Evolutionary conservation across 2,329 filamentous ascomycete species (phyloP).

Genomic region (Colletotrichum spaethianum): DNA sequence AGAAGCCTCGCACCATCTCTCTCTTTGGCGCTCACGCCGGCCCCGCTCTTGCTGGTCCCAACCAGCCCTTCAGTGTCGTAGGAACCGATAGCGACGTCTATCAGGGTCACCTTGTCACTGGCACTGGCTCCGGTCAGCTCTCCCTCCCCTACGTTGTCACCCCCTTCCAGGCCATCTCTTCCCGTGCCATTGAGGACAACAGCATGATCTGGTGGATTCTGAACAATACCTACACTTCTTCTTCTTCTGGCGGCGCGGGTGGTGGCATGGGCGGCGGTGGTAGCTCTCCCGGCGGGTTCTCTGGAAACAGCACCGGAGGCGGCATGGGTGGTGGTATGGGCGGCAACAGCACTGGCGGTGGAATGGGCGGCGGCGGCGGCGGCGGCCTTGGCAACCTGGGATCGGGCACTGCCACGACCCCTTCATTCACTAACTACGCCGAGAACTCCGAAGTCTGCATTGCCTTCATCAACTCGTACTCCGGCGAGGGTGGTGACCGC

Average conservation of each 20-base stretch:
- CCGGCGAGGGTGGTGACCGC: conserved; percentile 81
- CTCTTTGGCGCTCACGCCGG: conserved; percentile 31
- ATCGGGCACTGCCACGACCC: conserved; percentile 14
- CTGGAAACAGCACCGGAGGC: conserved; percentile 23
- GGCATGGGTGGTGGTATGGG: background rate
- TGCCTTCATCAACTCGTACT: conserved; percentile 36
- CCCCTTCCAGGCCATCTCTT: conserved; percentile 33
- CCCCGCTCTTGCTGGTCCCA: conserved; percentile 18
- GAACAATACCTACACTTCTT: conserved; percentile 36
- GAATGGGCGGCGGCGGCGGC: conserved; percentile 19
- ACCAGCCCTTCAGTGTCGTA: conserved; percentile 29
- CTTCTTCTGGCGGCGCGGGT: conserved; percentile 22
- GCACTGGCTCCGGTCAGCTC: conserved; percentile 31
- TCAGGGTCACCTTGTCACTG: conserved; percentile 29
- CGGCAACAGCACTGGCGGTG: conserved; percentile 31
- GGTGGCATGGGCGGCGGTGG: conserved; percentile 6
- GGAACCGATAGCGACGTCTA: conserved; percentile 31
- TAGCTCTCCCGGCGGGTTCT: conserved; percentile 4
- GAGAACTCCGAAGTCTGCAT: conserved; percentile 34
- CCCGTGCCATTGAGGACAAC: conserved; percentile 55
- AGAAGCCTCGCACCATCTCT: conserved; percentile 52
- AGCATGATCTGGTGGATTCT: conserved; percentile 54
- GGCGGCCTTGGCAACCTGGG: conserved; percentile 24
- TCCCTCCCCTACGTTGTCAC: conserved; percentile 32
- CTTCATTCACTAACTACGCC: conserved; percentile 32